phyloP scores from a whole-genome alignment of 768 basidiomycete genomes.

The Fomitopsis serialis region DNA sequence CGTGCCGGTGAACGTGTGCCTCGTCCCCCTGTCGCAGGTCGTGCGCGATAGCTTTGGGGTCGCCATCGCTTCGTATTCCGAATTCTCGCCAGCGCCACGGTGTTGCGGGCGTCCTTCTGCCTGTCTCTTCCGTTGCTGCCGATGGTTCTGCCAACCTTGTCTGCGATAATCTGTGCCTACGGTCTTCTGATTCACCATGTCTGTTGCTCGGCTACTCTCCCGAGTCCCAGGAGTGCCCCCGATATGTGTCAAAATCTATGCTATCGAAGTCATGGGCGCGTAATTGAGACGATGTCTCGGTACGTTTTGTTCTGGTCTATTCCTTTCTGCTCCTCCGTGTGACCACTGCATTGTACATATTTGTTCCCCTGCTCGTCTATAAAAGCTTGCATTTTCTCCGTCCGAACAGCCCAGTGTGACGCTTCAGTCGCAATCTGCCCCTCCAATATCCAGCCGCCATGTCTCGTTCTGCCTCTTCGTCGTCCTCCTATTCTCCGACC shows the following conservation, averaged over 20 bases:
- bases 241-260: no score
- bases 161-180: no score
- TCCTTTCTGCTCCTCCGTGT: neutral
- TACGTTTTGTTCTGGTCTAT: neutral
- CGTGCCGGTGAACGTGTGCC: neutral
- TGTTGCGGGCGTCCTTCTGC: no score
- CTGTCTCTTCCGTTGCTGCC: no score
- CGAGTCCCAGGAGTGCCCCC: no score
- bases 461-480: conserved; percentile 11
- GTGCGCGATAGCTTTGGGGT: neutral
- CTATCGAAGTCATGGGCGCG: no score
- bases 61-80: neutral
- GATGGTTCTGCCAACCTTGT: no score
- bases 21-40: neutral
- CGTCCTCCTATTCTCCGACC: conserved; percentile 8
- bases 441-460: neutral
- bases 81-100: neutral
- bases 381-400: neutral
- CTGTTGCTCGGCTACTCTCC: no score
- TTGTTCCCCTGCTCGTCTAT: neutral
- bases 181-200: no score
- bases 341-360: neutral
- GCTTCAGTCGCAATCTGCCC: neutral
- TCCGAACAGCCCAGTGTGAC: conserved; percentile 1
- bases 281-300: no score